Percentiles rank a stretch among this genome's conserved stretches.
Evolutionary conservation across 176 grass and related monocot species (phyloP).

Genomic region (Cymbopogon citratus): DNA sequence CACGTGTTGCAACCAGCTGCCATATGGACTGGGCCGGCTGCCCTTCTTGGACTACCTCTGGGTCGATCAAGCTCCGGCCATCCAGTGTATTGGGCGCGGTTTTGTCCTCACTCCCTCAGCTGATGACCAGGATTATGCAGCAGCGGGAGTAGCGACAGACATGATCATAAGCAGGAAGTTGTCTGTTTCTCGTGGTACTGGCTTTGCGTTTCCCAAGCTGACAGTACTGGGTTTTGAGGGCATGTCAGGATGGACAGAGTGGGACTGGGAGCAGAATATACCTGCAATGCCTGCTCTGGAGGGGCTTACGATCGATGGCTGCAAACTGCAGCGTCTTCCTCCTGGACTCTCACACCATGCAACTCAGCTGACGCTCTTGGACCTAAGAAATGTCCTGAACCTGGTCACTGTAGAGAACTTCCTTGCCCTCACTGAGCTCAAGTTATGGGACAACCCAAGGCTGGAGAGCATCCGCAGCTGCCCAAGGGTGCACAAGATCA

Average conservation of each 20-base stretch:
- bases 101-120: neutral
- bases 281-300: neutral
- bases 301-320: neutral
- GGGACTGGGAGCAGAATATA: constrained; percentile 7
- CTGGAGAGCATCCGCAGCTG: neutral
- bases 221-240: neutral
- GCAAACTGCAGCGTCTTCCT: constrained; percentile 9
- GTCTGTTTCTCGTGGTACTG: neutral
- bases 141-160: neutral
- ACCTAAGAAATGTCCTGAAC: neutral
- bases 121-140: neutral
- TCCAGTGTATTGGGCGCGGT: neutral
- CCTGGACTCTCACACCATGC: neutral
- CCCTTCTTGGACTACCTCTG: neutral
- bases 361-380: neutral
- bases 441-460: neutral
- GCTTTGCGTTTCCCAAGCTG: constrained; percentile 6
- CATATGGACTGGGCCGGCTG: neutral
- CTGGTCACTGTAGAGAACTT: constrained; percentile 18
- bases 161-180: neutral
- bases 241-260: constrained; percentile 6
- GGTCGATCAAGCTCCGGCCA: neutral
- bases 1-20: neutral
- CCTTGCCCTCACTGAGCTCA: neutral
- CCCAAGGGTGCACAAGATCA: neutral